Evolutionary conservation across 208 protist genomes (phyloP).

Genomic region (Leishmania martiniquensis): DNA sequence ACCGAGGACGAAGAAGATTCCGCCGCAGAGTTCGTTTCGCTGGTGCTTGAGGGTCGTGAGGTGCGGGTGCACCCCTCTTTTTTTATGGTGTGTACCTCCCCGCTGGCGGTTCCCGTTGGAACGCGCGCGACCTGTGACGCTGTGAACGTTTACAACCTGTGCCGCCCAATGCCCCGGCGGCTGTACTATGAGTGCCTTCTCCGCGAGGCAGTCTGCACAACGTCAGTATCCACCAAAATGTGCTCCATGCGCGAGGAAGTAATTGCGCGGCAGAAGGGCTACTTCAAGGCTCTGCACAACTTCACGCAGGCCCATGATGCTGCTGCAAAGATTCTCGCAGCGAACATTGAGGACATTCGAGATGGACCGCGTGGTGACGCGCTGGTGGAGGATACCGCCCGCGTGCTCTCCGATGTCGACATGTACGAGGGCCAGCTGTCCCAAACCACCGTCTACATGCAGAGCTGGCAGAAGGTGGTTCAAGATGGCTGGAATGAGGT

Average conservation of each 20-base stretch:
- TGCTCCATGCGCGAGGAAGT: slow-evolving; percentile 41
- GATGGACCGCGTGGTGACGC: slow-evolving; percentile 31
- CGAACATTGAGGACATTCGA: slow-evolving; percentile 50
- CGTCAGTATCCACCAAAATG: slow-evolving; percentile 28
- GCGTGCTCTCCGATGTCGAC: slow-evolving; percentile 55
- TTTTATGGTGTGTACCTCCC: slow-evolving; percentile 61
- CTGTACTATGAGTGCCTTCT: slow-evolving; percentile 21
- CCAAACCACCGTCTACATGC: slow-evolving; percentile 41
- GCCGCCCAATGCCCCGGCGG: slow-evolving; percentile 4
- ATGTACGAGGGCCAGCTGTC: slow-evolving; percentile 54
- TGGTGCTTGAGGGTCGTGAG: slow-evolving; percentile 39
- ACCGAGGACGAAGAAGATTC: slow-evolving; percentile 1
- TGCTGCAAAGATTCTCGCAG: slow-evolving; percentile 27
- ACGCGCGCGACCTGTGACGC: slow-evolving; percentile 17
- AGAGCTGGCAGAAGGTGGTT: slow-evolving; percentile 46
- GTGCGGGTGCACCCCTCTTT: slow-evolving; percentile 60
- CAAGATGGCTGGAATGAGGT: slow-evolving; percentile 59
- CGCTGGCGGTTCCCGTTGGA: slow-evolving; percentile 23
- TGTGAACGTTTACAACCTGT: slow-evolving; percentile 42
- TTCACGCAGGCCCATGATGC: slow-evolving; percentile 32
- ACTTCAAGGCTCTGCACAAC: slow-evolving; percentile 36
- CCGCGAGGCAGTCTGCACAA: slow-evolving; percentile 14
- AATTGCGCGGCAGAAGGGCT: slow-evolving; percentile 29
- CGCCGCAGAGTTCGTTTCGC: slow-evolving; percentile 4
- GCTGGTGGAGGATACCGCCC: slow-evolving; percentile 48